Evolutionary conservation across 2,329 filamentous ascomycete genomes (phyloP).

Genomic region (Fonsecaea nubica): DNA sequence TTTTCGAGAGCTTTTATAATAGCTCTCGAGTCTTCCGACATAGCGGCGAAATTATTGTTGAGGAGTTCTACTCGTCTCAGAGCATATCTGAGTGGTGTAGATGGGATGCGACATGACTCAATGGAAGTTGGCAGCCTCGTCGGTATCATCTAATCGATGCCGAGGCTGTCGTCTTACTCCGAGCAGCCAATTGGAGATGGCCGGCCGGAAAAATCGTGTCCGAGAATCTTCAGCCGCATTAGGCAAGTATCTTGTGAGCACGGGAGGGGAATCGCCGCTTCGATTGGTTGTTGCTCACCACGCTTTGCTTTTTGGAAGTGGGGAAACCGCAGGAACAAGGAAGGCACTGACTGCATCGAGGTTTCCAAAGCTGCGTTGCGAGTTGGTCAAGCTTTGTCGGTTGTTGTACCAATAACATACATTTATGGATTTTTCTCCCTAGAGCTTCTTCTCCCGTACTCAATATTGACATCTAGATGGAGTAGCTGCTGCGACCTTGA

Average conservation of each 20-base stretch:
- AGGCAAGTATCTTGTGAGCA: neutral
- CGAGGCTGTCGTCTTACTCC: constrained; percentile 7
- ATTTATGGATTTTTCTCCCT: neutral
- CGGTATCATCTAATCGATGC: neutral
- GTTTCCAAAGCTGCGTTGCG: neutral
- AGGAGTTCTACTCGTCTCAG: neutral
- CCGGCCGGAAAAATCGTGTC: constrained; percentile 4
- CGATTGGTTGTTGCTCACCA: constrained; percentile 15
- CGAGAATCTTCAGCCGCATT: neutral
- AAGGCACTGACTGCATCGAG: neutral
- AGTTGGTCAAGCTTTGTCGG: neutral
- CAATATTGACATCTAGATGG: constrained; percentile 3
- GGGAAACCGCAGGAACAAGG: constrained; percentile 2
- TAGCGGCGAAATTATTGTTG: neutral
- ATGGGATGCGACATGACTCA: neutral
- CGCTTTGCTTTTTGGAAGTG: constrained; percentile 11
- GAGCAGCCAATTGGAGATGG: neutral
- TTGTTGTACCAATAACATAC: neutral
- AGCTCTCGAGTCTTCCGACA: constrained; percentile 36
- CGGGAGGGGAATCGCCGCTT: constrained; percentile 3
- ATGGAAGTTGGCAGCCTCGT: constrained; percentile 7
- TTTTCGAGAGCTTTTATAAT: constrained; percentile 35
- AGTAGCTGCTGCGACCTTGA: constrained; percentile 5
- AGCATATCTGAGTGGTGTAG: neutral
- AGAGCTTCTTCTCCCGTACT: neutral